Evolutionary conservation across 2,329 filamentous ascomycete genomes (phyloP).

Genomic region (Orbilia ellipsospora): DNA sequence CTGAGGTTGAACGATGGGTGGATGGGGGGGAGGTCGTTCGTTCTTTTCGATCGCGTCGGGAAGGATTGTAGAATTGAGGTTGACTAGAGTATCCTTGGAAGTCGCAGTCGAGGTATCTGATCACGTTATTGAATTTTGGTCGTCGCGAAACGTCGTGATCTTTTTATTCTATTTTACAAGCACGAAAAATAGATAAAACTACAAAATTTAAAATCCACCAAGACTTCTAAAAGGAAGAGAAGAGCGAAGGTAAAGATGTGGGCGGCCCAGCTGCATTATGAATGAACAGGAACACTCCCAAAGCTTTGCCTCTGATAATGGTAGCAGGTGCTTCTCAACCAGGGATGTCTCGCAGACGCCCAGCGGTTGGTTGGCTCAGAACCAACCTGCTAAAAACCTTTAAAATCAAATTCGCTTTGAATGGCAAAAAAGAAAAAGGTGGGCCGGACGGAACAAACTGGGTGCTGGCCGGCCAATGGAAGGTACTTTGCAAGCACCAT

Average conservation of each 20-base stretch:
- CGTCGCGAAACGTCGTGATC: neutral
- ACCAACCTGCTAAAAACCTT: conserved; percentile 4
- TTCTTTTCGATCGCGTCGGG: too few species aligned
- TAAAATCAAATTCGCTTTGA: neutral
- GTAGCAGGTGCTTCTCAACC: neutral
- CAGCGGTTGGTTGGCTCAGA: conserved; percentile 24
- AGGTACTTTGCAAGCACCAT: conserved; percentile 20
- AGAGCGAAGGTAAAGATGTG: conserved; percentile 24
- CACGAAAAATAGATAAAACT: neutral
- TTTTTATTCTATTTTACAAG: too few species aligned
- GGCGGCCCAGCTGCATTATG: conserved; percentile 50
- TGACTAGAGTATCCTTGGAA: conserved; percentile 20
- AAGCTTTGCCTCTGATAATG: neutral
- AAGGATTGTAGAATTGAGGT: neutral
- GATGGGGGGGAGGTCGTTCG: too few species aligned
- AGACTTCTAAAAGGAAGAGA: conserved; percentile 30
- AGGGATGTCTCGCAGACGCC: too few species aligned
- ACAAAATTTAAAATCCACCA: conserved; percentile 46
- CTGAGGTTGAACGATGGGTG: conserved; percentile 11
- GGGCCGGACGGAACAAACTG: conserved; percentile 22
- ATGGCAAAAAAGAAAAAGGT: neutral
- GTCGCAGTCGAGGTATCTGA: neutral
- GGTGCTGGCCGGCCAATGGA: conserved; percentile 32
- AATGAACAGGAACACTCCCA: conserved; percentile 4
- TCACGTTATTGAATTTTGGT: conserved; percentile 37